Evolutionary conservation across 2,329 filamentous ascomycete species (phyloP).

Genomic region (Zymoseptoria ardabiliae): DNA sequence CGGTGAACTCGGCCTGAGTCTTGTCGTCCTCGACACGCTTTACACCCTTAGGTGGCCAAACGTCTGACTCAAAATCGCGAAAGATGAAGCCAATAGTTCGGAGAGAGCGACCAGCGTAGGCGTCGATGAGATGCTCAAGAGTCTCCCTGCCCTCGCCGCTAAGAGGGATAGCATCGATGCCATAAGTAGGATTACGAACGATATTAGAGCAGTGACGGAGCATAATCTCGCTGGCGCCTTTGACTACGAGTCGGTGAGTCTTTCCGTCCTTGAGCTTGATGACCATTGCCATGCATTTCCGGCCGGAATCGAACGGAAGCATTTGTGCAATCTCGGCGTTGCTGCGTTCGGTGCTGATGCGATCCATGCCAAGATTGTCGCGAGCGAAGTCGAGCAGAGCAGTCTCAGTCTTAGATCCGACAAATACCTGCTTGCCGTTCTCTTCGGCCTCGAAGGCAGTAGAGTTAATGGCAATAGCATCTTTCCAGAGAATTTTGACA

Average conservation of each 20-base stretch:
- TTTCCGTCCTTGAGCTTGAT: slow-evolving; percentile 46
- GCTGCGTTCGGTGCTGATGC: slow-evolving; percentile 53
- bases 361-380: slow-evolving; percentile 58
- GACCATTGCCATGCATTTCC: slow-evolving; percentile 64
- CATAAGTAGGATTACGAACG: slow-evolving; percentile 53
- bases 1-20: slow-evolving; percentile 57
- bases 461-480: slow-evolving; percentile 62
- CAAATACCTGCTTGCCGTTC: slow-evolving; percentile 52
- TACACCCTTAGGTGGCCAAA: slow-evolving; percentile 64
- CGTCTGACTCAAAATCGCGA: slow-evolving; percentile 63
- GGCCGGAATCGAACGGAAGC: slow-evolving; percentile 54
- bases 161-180: slow-evolving; percentile 46
- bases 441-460: slow-evolving; percentile 62
- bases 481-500: slow-evolving; percentile 50
- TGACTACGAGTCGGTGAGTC: slow-evolving; percentile 50
- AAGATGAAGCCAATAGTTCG: slow-evolving; percentile 80
- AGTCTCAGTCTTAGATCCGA: slow-evolving; percentile 73
- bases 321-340: slow-evolving; percentile 54
- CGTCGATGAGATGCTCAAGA: slow-evolving; percentile 62
- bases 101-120: slow-evolving; percentile 71
- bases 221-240: slow-evolving; percentile 47
- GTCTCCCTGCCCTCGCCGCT: slow-evolving; percentile 50
- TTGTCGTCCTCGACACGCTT: slow-evolving; percentile 54
- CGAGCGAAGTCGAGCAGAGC: slow-evolving; percentile 64
- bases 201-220: slow-evolving; percentile 44